phyloP scores from a whole-genome alignment of 2,329 filamentous ascomycete species.

The Cyanodermella asteris region DNA sequence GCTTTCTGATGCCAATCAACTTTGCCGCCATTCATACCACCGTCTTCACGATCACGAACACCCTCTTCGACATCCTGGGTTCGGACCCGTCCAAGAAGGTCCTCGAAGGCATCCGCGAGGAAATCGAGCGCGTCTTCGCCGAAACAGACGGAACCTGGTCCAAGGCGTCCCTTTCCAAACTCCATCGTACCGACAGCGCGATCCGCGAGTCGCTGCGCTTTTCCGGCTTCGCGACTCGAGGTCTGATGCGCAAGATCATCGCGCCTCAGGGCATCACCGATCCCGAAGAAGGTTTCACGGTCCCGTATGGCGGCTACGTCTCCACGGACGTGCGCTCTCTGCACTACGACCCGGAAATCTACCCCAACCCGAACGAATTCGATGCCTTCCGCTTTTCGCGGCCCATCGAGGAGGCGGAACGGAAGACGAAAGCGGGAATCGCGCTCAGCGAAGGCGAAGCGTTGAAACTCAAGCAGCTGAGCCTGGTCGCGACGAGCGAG shows the following conservation, averaged over 20 bases:
- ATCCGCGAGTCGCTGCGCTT: constrained; percentile 22
- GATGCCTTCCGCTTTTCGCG: constrained; percentile 29
- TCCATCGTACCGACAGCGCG: constrained; percentile 20
- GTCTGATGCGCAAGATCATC: constrained; percentile 10
- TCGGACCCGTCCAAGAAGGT: constrained; percentile 8
- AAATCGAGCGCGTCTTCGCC: constrained; percentile 13
- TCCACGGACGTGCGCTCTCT: constrained; percentile 23
- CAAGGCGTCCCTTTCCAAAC: constrained; percentile 16
- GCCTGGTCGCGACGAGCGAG: constrained; percentile 32
- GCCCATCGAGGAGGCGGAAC: constrained; percentile 15
- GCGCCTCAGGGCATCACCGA: constrained; percentile 9
- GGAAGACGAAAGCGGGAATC: constrained; percentile 9
- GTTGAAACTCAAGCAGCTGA: constrained; percentile 19
- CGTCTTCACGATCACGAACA: constrained; percentile 12
- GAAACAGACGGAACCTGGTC: constrained; percentile 13
- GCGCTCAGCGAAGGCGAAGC: constrained; percentile 10
- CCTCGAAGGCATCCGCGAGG: constrained; percentile 14
- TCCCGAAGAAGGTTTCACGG: constrained; percentile 20
- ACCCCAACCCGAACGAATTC: constrained; percentile 21
- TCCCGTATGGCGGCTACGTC: constrained; percentile 23
- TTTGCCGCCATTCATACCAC: constrained; percentile 15
- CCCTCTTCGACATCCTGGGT: constrained; percentile 12
- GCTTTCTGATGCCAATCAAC: constrained; percentile 29
- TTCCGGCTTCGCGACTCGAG: constrained; percentile 17
- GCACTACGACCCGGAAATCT: constrained; percentile 26